phyloP scores from a whole-genome alignment of 2,329 filamentous ascomycete species.

The Sarocladium kiliense region DNA sequence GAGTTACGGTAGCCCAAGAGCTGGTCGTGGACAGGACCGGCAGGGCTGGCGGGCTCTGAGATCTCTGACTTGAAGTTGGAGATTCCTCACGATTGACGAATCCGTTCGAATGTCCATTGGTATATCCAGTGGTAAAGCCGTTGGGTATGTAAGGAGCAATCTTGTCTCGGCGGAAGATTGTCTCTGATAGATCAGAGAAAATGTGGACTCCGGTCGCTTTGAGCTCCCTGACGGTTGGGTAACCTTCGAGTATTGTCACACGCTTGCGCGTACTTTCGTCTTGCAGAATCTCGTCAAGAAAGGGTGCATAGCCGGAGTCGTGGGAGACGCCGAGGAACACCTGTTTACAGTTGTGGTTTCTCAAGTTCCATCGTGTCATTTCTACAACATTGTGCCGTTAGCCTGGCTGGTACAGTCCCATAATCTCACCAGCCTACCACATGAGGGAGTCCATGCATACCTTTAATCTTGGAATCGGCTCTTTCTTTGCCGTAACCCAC shows the following conservation, averaged over 20 bases:
- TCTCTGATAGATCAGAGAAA: constrained; percentile 35
- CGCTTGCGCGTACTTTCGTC: constrained; percentile 37
- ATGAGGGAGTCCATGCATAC: constrained; percentile 29
- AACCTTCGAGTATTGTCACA: constrained; percentile 50
- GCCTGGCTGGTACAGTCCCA: neutral
- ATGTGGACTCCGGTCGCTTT: constrained; percentile 39
- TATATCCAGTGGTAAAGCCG: neutral
- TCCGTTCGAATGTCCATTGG: neutral
- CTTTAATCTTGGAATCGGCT: constrained; percentile 56
- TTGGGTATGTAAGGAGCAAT: constrained; percentile 22
- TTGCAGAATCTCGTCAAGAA: constrained; percentile 49
- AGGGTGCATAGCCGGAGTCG: constrained; percentile 55
- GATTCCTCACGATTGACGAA: neutral
- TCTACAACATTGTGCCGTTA: constrained; percentile 29
- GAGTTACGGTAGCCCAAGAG: constrained; percentile 38
- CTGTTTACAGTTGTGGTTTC: constrained; percentile 57
- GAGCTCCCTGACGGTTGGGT: constrained; percentile 45
- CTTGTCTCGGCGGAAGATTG: constrained; percentile 51
- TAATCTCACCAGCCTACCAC: neutral
- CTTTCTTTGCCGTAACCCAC: constrained; percentile 55
- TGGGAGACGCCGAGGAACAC: constrained; percentile 58
- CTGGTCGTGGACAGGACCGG: neutral
- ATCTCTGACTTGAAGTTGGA: constrained; percentile 14
- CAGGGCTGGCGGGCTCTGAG: constrained; percentile 13
- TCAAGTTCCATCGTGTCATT: constrained; percentile 49